These are phyloP conservation scores for Metschnikowia baotianmanensis DNA, from an alignment of 805 yeast genomes.

Conservation along the genomic window DNA sequence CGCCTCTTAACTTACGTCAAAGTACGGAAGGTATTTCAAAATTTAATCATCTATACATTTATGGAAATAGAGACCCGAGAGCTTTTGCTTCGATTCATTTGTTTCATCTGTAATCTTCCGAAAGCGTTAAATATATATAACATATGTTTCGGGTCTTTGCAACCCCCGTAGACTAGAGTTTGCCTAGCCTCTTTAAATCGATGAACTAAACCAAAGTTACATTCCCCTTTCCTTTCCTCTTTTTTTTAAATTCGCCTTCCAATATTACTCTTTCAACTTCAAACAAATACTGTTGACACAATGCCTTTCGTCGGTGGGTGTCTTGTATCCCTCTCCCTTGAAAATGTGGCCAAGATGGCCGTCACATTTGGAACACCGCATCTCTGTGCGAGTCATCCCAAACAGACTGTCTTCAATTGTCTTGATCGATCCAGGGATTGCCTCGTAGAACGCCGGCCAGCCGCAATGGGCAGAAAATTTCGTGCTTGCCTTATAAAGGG, in stretches of 20 bases:
- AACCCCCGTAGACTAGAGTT: too few species aligned
- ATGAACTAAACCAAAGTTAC: too few species aligned
- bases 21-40: too few species aligned
- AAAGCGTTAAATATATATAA: too few species aligned
- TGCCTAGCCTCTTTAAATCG: too few species aligned
- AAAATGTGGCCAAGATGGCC: conserved; percentile 97
- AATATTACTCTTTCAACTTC: conserved; percentile 45
- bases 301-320: conserved; percentile 89
- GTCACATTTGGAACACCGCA: conserved; percentile 84
- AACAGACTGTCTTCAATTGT: conserved; percentile 56
- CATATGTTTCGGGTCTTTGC: too few species aligned
- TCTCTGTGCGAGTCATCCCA: conserved; percentile 88
- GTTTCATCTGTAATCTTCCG: too few species aligned
- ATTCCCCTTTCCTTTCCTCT: neutral
- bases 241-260: neutral
- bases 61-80: too few species aligned
- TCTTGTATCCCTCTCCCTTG: conserved; percentile 86
- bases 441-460: conserved; percentile 97
- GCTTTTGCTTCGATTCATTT: too few species aligned
- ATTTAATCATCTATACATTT: too few species aligned
- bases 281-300: conserved; percentile 88
- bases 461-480: conserved; percentile 94
- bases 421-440: conserved; percentile 74
- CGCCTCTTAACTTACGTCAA: too few species aligned
- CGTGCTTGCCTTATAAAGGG: conserved; percentile 73